Evolutionary conservation across 2,329 filamentous ascomycete species (phyloP), one percentile per base, ranked within the genome.

Genomic region (Aspergillus spinulosporus): DNA sequence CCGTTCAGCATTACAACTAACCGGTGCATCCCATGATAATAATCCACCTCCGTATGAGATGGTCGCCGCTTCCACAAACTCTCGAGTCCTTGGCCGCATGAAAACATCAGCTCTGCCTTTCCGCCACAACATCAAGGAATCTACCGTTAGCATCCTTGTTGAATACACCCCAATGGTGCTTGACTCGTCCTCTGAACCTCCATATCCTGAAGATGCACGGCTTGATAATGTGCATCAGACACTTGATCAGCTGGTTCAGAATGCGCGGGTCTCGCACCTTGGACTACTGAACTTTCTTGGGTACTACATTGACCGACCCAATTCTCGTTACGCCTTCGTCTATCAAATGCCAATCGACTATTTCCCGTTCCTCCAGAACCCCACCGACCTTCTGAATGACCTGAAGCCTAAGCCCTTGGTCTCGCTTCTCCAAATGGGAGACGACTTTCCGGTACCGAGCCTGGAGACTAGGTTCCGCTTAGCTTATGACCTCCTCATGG

Each of bases 381-480:
- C 73, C 1, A 73, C 70, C 44, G 70, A 74, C 53, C 62, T 72
- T 3, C 59, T 74, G 43, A 69, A 69, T 32, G 69, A 71, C 29
- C 49, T 71, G 39, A 75, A 74, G 49, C 74, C 75, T 3, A 72
- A 73, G 43, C 73, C 74, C 14, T 62, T 79, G 28, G 71, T 76
- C 2, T 75, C 76, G 12, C 68, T 78, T 14, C 68, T 78, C 34
- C 74, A 76, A 14, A 68, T 73, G 4, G 70, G 72, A 12, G 74
- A 74, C 37, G 72, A 78, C 37, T 74, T 74, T 48, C 70, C 74
- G 28, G 71, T 79, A n/a, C 82, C 82, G n/a, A 80, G 82, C 47
- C 74, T 87, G 2, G 85, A 88, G 68, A 82, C 83, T 63, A 79
- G 85, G 32, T 86, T 87, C 60, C 79, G 82, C 34, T 73, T 88